Conservation (phyloP, 768 basidiomycete species). For the Tulasnella sp. region DNA sequence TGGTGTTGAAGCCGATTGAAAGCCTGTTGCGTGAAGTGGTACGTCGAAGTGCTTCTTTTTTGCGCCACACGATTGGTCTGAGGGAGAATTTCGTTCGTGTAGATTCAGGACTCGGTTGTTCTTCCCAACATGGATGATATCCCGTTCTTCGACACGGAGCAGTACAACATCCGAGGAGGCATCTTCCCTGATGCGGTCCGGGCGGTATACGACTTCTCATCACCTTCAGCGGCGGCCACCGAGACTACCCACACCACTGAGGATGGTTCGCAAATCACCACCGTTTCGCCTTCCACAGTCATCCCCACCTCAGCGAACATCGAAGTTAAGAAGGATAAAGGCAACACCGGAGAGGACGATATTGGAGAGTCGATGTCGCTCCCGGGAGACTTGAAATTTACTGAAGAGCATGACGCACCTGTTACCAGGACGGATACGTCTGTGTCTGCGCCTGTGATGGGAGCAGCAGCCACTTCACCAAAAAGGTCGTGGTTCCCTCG, state of each 20-base stretch:
- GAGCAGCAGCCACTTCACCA: neutral
- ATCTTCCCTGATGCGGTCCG: conserved; percentile 75
- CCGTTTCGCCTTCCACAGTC: neutral
- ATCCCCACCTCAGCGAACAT: conserved; percentile 14
- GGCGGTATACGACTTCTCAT: conserved; percentile 13
- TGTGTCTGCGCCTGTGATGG: neutral
- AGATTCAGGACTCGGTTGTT: conserved; percentile 93
- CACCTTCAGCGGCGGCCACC: conserved; percentile 5
- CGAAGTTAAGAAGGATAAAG: neutral
- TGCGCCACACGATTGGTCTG: no score
- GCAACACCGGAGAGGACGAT: neutral
- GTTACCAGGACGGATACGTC: neutral
- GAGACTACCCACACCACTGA: conserved; percentile 1
- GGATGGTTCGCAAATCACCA: conserved; percentile 12
- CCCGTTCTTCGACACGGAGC: conserved; percentile 77
- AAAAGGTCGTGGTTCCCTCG: neutral
- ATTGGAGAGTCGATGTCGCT: neutral
- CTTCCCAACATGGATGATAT: conserved; percentile 98
- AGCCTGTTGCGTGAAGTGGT: conserved; percentile 81
- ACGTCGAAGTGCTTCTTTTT: conserved; percentile 31
- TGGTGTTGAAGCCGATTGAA: conserved; percentile 87
- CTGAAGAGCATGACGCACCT: neutral
- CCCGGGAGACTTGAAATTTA: neutral
- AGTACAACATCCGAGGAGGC: conserved; percentile 66
- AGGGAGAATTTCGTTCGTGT: conserved; percentile 17